Percentiles rank a stretch among this genome's conserved stretches.
These are phyloP conservation scores for Suillus americanus DNA, from an alignment of 768 basidiomycete genomes.

Conservation along the genomic window DNA sequence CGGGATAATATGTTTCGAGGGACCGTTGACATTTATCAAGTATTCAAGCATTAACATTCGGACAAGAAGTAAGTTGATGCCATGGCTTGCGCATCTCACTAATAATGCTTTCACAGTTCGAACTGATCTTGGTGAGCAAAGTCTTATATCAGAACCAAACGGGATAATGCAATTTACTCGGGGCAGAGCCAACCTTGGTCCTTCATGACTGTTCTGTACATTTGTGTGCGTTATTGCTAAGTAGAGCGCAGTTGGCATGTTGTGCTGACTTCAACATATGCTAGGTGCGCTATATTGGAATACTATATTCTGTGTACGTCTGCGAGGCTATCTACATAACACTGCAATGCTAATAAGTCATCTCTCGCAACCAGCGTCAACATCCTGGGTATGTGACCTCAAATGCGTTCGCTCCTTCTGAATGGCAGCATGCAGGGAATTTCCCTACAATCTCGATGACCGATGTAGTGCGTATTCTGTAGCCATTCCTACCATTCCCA, in stretches of 20 bases:
- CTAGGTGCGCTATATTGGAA: background rate
- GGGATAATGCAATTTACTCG: background rate
- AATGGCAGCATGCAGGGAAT: background rate
- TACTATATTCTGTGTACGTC: background rate
- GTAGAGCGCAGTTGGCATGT: background rate
- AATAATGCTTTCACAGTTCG: background rate
- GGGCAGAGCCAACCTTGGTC: background rate
- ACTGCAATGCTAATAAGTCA: background rate
- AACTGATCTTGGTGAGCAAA: background rate
- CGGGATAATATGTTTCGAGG: background rate
- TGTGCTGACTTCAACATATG: background rate
- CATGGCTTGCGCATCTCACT: background rate
- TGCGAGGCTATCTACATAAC: background rate
- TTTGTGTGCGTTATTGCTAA: background rate
- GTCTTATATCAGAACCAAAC: background rate
- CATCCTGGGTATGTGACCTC: background rate
- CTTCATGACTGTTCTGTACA: background rate
- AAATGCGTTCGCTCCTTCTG: background rate
- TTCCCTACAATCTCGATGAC: background rate
- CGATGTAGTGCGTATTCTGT: background rate
- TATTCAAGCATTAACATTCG: background rate
- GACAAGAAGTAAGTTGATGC: background rate
- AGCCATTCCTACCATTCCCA: background rate
- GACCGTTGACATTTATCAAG: background rate
- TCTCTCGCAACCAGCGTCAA: background rate